phyloP scores from a whole-genome alignment of 2,329 filamentous ascomycete species.

The Hypoxylon sp. region DNA sequence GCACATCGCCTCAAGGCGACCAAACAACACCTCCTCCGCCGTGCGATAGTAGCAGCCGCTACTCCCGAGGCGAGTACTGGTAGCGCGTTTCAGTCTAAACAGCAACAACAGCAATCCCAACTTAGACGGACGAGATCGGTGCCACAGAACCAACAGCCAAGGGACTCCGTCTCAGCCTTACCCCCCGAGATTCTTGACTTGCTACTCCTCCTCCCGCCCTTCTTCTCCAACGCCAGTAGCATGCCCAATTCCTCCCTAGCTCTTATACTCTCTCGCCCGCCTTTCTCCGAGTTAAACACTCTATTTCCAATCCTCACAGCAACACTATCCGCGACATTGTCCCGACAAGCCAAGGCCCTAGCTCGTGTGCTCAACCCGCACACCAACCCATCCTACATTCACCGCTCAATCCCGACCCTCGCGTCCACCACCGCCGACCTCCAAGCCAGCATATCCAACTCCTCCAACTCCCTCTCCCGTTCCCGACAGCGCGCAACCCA shows the following conservation, averaged over 20 bases:
- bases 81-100: conserved; percentile 45
- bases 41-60: conserved; percentile 65
- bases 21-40: conserved; percentile 66
- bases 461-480: conserved; percentile 55
- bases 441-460: conserved; percentile 31
- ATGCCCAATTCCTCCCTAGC: conserved; percentile 57
- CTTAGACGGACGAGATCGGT: conserved; percentile 49
- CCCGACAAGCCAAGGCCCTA: conserved; percentile 64
- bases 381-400: conserved; percentile 70
- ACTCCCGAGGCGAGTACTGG: conserved; percentile 49
- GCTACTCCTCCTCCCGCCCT: conserved; percentile 68
- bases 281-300: conserved; percentile 63
- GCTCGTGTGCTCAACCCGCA: conserved; percentile 65
- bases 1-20: conserved; percentile 64
- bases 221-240: conserved; percentile 59
- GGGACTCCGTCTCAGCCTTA: conserved; percentile 49
- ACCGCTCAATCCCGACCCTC: conserved; percentile 69
- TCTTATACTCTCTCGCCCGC: conserved; percentile 66
- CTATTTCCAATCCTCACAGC: conserved; percentile 65
- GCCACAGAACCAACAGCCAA: conserved; percentile 23
- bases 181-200: conserved; percentile 67
- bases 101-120: conserved; percentile 37
- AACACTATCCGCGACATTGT: conserved; percentile 66
- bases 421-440: conserved; percentile 59
- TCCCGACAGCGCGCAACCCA: conserved; percentile 60